Percentiles rank a stretch among this genome's conserved stretches.
These are phyloP conservation scores for Fusarium citri DNA, from an alignment of 2,329 filamentous ascomycete genomes.

Conservation along the genomic window DNA sequence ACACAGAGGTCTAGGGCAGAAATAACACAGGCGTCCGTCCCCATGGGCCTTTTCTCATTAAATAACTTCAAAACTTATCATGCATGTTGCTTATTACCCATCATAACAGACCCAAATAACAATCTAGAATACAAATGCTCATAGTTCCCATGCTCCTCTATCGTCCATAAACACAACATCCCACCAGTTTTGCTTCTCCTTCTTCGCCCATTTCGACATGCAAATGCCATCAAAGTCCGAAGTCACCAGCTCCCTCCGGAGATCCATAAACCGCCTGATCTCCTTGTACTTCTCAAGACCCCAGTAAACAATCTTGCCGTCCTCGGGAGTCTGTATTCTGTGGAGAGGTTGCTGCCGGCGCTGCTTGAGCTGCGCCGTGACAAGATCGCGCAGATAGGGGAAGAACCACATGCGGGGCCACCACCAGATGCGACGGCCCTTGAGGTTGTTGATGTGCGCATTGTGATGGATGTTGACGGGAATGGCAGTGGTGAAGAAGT, in stretches of 20 bases:
- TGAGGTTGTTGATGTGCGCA: conserved; percentile 31
- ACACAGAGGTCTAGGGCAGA: too few species aligned
- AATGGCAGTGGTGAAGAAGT: conserved; percentile 38
- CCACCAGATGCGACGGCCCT: conserved; percentile 32
- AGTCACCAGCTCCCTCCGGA: neutral
- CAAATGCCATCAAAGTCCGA: conserved; percentile 13
- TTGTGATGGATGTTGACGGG: conserved; percentile 43
- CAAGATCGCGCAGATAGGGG: conserved; percentile 30
- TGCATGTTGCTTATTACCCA: neutral
- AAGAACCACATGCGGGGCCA: conserved; percentile 43
- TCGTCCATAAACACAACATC: conserved; percentile 23
- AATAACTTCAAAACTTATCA: too few species aligned
- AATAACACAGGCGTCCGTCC: too few species aligned
- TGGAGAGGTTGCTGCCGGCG: conserved; percentile 13
- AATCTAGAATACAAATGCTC: conserved; percentile 4
- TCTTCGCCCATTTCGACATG: conserved; percentile 19
- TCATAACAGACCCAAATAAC: neutral
- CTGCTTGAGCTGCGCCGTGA: conserved; percentile 21
- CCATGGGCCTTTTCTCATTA: neutral
- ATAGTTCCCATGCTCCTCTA: conserved; percentile 6
- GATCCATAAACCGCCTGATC: conserved; percentile 23
- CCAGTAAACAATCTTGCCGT: conserved; percentile 28
- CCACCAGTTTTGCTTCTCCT: conserved; percentile 30
- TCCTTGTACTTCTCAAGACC: conserved; percentile 23
- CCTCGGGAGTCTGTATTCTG: neutral